Conservation (phyloP, 2,329 filamentous ascomycete species). For the Trichoderma brevicompactum region DNA sequence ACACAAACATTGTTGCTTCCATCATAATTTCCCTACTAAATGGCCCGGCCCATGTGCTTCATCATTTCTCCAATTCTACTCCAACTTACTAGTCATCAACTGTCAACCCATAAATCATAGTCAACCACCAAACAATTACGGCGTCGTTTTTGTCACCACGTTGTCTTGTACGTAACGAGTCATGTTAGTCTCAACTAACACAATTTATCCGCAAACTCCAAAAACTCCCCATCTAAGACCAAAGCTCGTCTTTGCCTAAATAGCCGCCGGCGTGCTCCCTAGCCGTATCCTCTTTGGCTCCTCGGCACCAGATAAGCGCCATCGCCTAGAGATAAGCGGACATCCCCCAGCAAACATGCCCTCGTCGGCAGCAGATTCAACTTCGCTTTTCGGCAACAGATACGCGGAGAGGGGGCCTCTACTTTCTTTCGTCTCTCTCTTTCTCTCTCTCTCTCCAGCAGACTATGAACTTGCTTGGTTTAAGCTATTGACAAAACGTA, state of each 20-base stretch:
- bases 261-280: not conserved
- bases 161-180: not conserved
- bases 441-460: not conserved
- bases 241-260: not conserved
- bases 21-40: no score
- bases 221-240: no score
- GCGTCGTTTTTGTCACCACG: no score
- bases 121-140: not conserved
- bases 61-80: not conserved
- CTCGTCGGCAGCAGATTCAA: not conserved
- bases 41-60: not conserved
- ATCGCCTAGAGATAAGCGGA: conserved; percentile 6
- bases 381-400: not conserved
- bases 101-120: not conserved
- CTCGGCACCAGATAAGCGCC: conserved; percentile 11
- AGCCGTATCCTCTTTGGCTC: not conserved
- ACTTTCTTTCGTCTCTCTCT: not conserved
- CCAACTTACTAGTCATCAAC: not conserved
- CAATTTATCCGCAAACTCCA: conserved; percentile 3
- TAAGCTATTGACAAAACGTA: not conserved
- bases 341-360: not conserved
- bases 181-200: conserved; percentile 1
- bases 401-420: no score
- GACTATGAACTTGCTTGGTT: not conserved
- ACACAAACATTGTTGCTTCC: no score